Evolutionary conservation across 2,329 filamentous ascomycete genomes (phyloP), one percentile per base, ranked within the genome.

Genomic region (Fusarium palustre): DNA sequence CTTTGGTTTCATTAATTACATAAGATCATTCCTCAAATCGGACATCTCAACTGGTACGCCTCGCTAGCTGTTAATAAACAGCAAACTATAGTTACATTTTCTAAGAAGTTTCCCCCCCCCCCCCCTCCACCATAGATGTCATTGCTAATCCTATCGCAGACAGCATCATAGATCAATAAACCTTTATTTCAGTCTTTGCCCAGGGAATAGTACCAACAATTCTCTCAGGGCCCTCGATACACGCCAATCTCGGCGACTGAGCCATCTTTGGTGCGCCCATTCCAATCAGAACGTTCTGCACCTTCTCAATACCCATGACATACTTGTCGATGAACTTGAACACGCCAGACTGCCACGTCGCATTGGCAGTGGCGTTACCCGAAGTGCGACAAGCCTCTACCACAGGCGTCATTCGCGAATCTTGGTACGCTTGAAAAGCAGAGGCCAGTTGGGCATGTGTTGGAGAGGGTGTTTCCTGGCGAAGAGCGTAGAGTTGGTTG

Each of bases 401-500:
- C 2, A 71, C 70, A 5, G 47, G n/a, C 7, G 41, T 34, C 50
- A 71, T 66, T 3, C 70, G 64, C 7, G 38, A 47, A 25, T 36
- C 24, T 33, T 72, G 70, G 12, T 72, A 72, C 0, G 48, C 16
- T 9, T 66, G 13, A 9, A 72, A 70, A 3, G 70, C 67, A 1
- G 34, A 20, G 2, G 45, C 42, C 1, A 72, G 49, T 10, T 71
- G 43, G 2, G 15, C 5, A 0, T 54, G 30, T 0, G 46, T 33
- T 9, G 49, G 52, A 3, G 15, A 18, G 11, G 15, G 24, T 0
- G 36, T 48, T 11, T 60, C 34, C 15, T 66, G 25, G 2, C 55
- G 30, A 5, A 55, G 28, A 8, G 48, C 36, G 31, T 72, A 55
- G 9, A 79, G 70, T 12, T 69, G 66, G 50, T 79, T 79, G 52